Evolutionary conservation across 345 rosid genomes (phyloP), one percentile per base, ranked within the genome.

Genomic region (Cardamine resedifolia): DNA sequence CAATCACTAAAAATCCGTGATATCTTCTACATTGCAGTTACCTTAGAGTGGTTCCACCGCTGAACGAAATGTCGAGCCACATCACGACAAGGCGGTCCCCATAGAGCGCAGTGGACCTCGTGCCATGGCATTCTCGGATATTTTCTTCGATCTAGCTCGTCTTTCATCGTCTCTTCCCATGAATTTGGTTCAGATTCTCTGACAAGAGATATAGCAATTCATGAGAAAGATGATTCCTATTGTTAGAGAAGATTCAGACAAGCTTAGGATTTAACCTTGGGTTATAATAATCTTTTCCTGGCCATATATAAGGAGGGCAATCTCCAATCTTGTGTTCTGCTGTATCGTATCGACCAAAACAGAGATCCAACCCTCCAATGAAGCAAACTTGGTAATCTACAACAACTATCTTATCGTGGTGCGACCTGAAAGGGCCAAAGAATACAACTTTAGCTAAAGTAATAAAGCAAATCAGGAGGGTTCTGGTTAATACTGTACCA

Each of bases 51-150:
- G 72, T 94, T 94, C 98, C 98, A 94, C 31, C 98, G 85, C 70
- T 89, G 98, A 71, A 94, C 91, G 64, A 94, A 94, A 61, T 94
- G 98, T 76, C 97, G 77, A 12, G 97, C 97, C 45, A 88, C 74
- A 73, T 94, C 98, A 5, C 92, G 95, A 58, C 97, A 89, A 52
- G 98, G 89, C 0, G 98, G 96, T 30, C 98, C 98, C 98, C 96
- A 94, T 4, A 94, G 83, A 72, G 98, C 95, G 47, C 98, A 94
- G 2, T 94, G 97, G 43, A 89, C 92, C 60, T 94, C 97, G 20
- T 94, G 98, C 98, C 98, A 94, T 1, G 98, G 98, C 98, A 94
- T 94, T 39, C 96, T 87, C 2, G 98, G 97, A 81, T 82, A 88
- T 66, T 83, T 89, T 74, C 52, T 67, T 8, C 96, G 84, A 8